Percentiles rank a stretch among this genome's conserved stretches.
phyloP scores from a whole-genome alignment of 257 asterid genomes.

The Nemophila menziesii region DNA sequence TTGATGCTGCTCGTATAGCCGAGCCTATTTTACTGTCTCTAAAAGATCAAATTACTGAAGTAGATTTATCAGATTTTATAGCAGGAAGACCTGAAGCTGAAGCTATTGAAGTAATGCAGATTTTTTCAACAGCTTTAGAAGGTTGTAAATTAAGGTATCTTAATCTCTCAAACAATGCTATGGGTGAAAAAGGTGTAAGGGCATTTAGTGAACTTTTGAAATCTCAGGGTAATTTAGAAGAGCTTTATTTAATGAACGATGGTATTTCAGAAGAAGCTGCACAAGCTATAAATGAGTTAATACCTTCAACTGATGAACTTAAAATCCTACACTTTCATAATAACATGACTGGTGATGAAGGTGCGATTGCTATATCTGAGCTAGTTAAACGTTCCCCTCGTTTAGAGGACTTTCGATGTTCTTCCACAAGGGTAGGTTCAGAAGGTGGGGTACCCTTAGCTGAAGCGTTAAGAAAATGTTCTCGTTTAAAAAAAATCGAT shows the following conservation, averaged over 20 bases:
- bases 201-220: conserved; percentile 68
- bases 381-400: conserved; percentile 44
- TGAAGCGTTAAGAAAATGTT: conserved; percentile 52
- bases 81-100: conserved; percentile 82
- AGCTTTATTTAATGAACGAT: conserved; percentile 71
- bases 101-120: conserved; percentile 83
- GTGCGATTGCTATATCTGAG: conserved; percentile 68
- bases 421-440: conserved; percentile 75
- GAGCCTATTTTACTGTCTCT: conserved; percentile 54
- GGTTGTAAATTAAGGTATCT: conserved; percentile 59
- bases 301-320: conserved; percentile 62
- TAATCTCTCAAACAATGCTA: conserved; percentile 72
- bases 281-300: conserved; percentile 52
- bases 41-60: conserved; percentile 58
- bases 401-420: conserved; percentile 74
- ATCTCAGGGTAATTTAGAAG: conserved; percentile 65
- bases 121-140: conserved; percentile 60
- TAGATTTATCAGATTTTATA: conserved; percentile 82
- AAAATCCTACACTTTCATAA: conserved; percentile 72
- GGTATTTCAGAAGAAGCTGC: conserved; percentile 97
- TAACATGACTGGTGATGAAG: conserved; percentile 93
- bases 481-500: conserved; percentile 60
- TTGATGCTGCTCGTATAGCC: conserved; percentile 70
- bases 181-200: conserved; percentile 85
- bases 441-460: conserved; percentile 76